A percentile compares a stretch with the other conserved stretches of the same genome.
Conservation (phyloP, 805 yeast genomes). For the Ogataea corticis region DNA sequence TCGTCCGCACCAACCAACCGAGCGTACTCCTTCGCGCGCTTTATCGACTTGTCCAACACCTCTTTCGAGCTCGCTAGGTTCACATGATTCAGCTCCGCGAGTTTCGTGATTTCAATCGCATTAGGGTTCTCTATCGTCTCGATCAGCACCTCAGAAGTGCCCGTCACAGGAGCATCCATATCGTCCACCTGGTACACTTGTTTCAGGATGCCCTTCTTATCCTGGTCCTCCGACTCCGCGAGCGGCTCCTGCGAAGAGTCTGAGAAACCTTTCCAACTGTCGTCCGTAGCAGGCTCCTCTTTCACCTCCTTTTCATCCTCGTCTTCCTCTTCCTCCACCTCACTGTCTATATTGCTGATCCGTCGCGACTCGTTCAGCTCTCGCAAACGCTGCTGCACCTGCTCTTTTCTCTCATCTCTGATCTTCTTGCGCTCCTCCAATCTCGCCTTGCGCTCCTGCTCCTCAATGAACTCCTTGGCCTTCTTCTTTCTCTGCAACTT, state of each 20-base stretch:
- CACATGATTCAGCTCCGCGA: conserved; percentile 69
- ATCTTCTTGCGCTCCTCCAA: conserved; percentile 73
- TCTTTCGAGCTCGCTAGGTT: conserved; percentile 66
- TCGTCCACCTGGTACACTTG: conserved; percentile 41
- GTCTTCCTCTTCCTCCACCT: conserved; percentile 35
- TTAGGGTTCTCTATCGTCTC: conserved; percentile 55
- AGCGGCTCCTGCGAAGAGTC: conserved; percentile 21
- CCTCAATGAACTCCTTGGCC: conserved; percentile 74
- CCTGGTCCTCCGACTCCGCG: conserved; percentile 16
- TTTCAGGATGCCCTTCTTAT: conserved; percentile 43
- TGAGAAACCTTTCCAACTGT: conserved; percentile 46
- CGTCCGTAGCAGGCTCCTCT: conserved; percentile 25
- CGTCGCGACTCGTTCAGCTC: conserved; percentile 49
- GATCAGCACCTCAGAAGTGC: conserved; percentile 51
- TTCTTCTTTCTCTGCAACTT: conserved; percentile 85
- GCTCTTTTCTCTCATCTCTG: conserved; percentile 69
- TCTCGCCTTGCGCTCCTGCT: conserved; percentile 69
- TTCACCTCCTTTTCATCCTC: conserved; percentile 32
- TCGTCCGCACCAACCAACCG: conserved; percentile 54
- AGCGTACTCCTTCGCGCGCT: conserved; percentile 83
- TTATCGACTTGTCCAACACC: conserved; percentile 70
- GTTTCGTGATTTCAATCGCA: conserved; percentile 34
- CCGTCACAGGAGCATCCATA: conserved; percentile 42
- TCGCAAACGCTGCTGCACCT: conserved; percentile 62
- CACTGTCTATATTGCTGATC: conserved; percentile 30